phyloP scores from a whole-genome alignment of 306 rosid genomes.

The Vicia villosa region DNA sequence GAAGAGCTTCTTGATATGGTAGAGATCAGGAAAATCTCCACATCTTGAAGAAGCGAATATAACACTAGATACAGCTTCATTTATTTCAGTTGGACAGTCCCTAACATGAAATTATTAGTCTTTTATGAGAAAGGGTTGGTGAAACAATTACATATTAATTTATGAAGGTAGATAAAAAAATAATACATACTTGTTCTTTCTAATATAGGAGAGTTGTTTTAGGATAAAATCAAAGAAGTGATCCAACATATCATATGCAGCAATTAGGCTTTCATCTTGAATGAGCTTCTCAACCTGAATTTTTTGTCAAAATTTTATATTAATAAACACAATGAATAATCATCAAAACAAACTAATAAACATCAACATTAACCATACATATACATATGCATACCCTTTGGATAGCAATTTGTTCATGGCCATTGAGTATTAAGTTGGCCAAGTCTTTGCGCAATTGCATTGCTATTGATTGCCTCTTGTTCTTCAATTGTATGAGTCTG shows the following conservation, averaged over 20 bases:
- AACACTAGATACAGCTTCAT: constrained; percentile 14
- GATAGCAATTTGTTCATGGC: background rate
- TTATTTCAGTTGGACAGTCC: constrained; percentile 19
- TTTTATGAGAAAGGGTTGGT: background rate
- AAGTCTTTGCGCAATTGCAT: background rate
- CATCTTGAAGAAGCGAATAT: constrained; percentile 5
- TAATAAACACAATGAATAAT: background rate
- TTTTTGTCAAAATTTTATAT: background rate
- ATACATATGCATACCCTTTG: background rate
- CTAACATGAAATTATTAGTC: background rate
- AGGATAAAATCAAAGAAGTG: background rate
- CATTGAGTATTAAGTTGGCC: background rate
- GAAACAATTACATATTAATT: background rate
- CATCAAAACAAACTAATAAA: background rate
- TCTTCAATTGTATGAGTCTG: background rate
- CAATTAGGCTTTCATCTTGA: constrained; percentile 6
- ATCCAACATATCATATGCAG: constrained; percentile 5
- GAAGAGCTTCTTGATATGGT: background rate
- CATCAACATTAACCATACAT: background rate
- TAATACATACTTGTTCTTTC: constrained; percentile 1
- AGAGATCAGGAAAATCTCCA: constrained; percentile 1
- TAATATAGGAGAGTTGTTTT: background rate
- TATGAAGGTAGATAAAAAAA: constrained; percentile 19
- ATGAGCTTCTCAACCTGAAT: constrained; percentile 5
- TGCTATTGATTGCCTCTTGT: constrained; percentile 9